These are phyloP conservation scores for Silybum marianum DNA, from an alignment of 129 eudicot genomes.

Conservation along the genomic window DNA sequence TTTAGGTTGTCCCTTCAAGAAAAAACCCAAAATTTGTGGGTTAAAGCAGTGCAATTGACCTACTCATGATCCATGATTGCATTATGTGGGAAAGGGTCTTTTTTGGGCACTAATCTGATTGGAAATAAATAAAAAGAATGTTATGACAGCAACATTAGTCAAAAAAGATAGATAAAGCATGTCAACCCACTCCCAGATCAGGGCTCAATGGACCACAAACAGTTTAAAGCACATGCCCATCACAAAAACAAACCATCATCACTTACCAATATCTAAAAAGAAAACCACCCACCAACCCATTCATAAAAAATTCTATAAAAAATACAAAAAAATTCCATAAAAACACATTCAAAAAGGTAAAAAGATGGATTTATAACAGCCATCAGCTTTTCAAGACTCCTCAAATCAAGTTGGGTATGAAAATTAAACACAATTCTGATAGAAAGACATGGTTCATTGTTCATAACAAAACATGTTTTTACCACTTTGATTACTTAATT, in stretches of 20 bases:
- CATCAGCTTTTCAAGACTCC: slow-evolving; percentile 1
- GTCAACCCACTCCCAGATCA: slow-evolving; percentile 32
- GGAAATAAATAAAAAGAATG: slow-evolving; percentile 38
- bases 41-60: slow-evolving; percentile 36
- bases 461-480: slow-evolving; percentile 17
- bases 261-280: slow-evolving; percentile 2
- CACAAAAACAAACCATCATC: slow-evolving; percentile 13
- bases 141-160: slow-evolving; percentile 39
- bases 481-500: slow-evolving; percentile 24
- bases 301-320: neutral
- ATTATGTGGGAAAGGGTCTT: slow-evolving; percentile 28
- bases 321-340: neutral
- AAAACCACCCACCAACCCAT: slow-evolving; percentile 21
- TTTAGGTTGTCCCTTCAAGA: slow-evolving; percentile 23
- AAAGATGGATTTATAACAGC: neutral
- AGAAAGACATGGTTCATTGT: slow-evolving; percentile 1
- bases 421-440: neutral
- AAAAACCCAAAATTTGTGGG: slow-evolving; percentile 35
- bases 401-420: neutral
- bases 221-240: slow-evolving; percentile 21
- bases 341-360: slow-evolving; percentile 18
- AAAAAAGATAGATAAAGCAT: slow-evolving; percentile 31
- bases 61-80: slow-evolving; percentile 35
- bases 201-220: slow-evolving; percentile 33
- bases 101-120: slow-evolving; percentile 39